A percentile compares a stretch with the other conserved stretches of the same genome.
These are phyloP conservation scores for Keqinozyma sinolaborantium DNA, from an alignment of 1,139 yeast species.

Conservation along the genomic window DNA sequence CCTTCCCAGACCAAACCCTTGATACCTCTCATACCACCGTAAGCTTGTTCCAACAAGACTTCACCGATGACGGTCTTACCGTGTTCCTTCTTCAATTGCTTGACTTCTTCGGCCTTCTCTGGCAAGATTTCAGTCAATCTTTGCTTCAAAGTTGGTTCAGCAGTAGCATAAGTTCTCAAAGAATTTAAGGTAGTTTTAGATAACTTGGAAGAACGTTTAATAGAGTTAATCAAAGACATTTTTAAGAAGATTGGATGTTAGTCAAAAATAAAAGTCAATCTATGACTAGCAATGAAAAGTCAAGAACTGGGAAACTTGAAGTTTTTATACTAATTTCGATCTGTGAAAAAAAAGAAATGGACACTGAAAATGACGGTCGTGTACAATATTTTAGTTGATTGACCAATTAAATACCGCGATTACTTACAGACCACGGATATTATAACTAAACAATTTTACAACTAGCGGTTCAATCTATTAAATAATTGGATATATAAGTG, in stretches of 20 bases:
- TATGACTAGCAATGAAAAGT: not conserved
- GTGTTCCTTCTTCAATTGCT: slow-evolving; percentile 82
- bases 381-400: not conserved
- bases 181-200: slow-evolving; percentile 6
- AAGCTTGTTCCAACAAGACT: slow-evolving; percentile 91
- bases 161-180: slow-evolving; percentile 13
- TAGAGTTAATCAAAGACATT: slow-evolving; percentile 11
- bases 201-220: slow-evolving; percentile 9
- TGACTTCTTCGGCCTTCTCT: slow-evolving; percentile 86
- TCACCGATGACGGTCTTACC: slow-evolving; percentile 93
- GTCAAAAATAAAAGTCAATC: too few species aligned
- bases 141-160: slow-evolving; percentile 67
- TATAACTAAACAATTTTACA: too few species aligned
- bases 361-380: not conserved
- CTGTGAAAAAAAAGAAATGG: not conserved
- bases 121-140: slow-evolving; percentile 93
- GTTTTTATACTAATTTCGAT: not conserved
- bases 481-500: too few species aligned
- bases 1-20: slow-evolving; percentile 99
- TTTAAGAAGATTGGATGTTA: too few species aligned
- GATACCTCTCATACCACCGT: slow-evolving; percentile 99
- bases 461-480: not conserved
- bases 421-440: not conserved
- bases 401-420: not conserved
- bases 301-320: not conserved